These are phyloP conservation scores for Manihot esculenta DNA, from an alignment of 441 rosid species.

Conservation along the genomic window DNA sequence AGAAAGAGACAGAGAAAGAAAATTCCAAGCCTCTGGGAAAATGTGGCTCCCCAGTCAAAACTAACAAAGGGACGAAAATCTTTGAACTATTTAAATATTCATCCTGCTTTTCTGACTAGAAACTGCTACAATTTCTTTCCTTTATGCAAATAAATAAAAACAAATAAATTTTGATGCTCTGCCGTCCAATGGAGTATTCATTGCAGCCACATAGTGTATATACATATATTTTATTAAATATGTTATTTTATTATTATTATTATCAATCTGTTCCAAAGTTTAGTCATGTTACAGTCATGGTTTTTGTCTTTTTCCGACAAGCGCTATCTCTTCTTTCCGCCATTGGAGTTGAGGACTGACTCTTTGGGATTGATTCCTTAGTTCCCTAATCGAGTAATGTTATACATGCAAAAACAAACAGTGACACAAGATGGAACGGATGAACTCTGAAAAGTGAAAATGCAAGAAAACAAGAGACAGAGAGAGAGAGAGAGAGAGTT, in stretches of 20 bases:
- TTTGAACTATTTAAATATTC: conserved; percentile 20
- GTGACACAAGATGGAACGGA: not conserved
- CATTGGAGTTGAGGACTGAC: conserved; percentile 19
- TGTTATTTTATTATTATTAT: not conserved
- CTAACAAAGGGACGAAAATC: conserved; percentile 35
- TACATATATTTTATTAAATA: conserved; percentile 7
- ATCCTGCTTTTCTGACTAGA: conserved; percentile 28
- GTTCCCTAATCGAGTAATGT: conserved; percentile 45
- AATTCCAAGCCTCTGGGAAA: conserved; percentile 23
- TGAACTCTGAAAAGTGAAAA: too few relatives aligned
- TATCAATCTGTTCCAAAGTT: too few relatives aligned
- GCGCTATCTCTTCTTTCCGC: too few relatives aligned
- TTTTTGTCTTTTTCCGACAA: too few relatives aligned
- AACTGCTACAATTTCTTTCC: conserved; percentile 15
- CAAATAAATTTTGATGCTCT: not conserved
- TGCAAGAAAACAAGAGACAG: too few relatives aligned
- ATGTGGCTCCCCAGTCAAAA: conserved; percentile 26
- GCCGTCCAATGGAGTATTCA: conserved; percentile 34
- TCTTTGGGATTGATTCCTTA: conserved; percentile 26
- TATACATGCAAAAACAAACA: conserved; percentile 7
- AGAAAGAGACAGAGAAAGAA: not conserved
- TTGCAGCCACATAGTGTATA: conserved; percentile 31
- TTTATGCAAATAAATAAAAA: too few relatives aligned
- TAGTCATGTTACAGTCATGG: too few relatives aligned
- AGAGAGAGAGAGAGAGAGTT: too few relatives aligned